Base-by-base conservation (phyloP, 164 flowering plant genomes). In the Kalanchoe fedtschenkoi region DNA sequence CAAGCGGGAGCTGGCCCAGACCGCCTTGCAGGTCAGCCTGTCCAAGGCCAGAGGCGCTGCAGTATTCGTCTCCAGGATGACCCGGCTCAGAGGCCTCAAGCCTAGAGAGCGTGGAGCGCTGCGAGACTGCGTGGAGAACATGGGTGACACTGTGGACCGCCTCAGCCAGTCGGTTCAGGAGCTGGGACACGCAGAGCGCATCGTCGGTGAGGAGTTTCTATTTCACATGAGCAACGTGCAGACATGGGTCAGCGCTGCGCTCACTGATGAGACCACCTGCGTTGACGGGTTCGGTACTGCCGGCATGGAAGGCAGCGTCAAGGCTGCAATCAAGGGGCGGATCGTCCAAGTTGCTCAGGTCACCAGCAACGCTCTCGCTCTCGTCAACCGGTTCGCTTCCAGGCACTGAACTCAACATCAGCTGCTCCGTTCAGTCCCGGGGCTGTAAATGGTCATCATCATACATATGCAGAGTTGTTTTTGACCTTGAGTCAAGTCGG, bases 221-320 rank as follows among this genome's bases (percentile, higher is more conserved):
- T 85, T 84, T 85, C 85, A 80, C 65, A 72, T 82, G 78, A 83
- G 84, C 69, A 81, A 85, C 28, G 79, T 81, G 10, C 79, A 85
- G 80, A 83, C 91, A 5, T 81, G 91, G 91, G 86, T 80, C 5
- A 80, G 83, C 34, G 83, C 81, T 30, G 81, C 83, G 0, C 65
- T 80, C 19, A 80, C 83, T 16, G 76, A 80, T 34, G 77, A 71
- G 55, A 69, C 43, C 68, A 75, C 81, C 30, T 80, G 83, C 35
- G 43, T 75, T 3, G 81, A 80, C 56, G 81, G 79, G 26, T 77
- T 80, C 17, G 66, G 68, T 0, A 68, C 69, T 0, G 57, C 59
- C 0, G 59, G 1, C 42, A 65, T 72, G 75, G 71, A 71, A 2
- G 80, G 77, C 16, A 47, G 59, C 0, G 58, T 71, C 15, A 77